A percentile compares a stretch with the other conserved stretches of the same genome.
phyloP scores from a whole-genome alignment of 495 filamentous ascomycete genomes.

The Annulohypoxylon moriforme region DNA sequence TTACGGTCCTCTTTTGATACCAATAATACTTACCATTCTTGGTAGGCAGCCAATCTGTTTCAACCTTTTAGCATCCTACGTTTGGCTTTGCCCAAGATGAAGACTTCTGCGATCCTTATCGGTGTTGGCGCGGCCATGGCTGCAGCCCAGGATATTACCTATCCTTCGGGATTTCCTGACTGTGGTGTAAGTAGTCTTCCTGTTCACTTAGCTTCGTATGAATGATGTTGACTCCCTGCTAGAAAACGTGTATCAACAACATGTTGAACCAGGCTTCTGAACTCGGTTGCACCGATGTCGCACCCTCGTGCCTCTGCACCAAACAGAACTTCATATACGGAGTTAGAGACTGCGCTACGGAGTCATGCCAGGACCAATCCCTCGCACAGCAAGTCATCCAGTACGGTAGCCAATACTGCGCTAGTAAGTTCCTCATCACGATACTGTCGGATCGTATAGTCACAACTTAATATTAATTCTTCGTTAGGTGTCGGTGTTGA shows the following conservation, averaged over 20 bases:
- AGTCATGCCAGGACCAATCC: slow-evolving; percentile 66
- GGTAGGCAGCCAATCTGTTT: slow-evolving; percentile 24
- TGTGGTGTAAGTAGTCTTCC: slow-evolving; percentile 57
- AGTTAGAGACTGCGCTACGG: slow-evolving; percentile 79
- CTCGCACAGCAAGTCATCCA: slow-evolving; percentile 47
- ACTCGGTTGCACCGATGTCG: slow-evolving; percentile 68
- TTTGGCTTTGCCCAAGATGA: slow-evolving; percentile 52
- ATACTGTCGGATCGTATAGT: not conserved
- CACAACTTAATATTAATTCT: slow-evolving; percentile 14
- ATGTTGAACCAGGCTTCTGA: slow-evolving; percentile 71
- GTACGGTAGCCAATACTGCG: slow-evolving; percentile 52
- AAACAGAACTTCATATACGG: slow-evolving; percentile 76
- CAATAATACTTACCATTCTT: slow-evolving; percentile 47
- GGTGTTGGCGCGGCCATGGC: slow-evolving; percentile 47
- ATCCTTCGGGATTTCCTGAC: slow-evolving; percentile 45
- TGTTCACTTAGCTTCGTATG: not conserved
- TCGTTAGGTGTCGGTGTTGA: slow-evolving; percentile 39
- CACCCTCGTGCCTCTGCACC: slow-evolving; percentile 77
- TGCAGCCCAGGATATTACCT: slow-evolving; percentile 42
- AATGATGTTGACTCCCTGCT: slow-evolving; percentile 26
- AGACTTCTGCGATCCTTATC: slow-evolving; percentile 49
- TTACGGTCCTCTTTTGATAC: slow-evolving; percentile 36
- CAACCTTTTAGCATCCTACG: slow-evolving; percentile 13
- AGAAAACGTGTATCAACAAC: slow-evolving; percentile 79
- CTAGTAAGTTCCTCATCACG: slow-evolving; percentile 28